These are phyloP conservation scores for Tetradesmus lagerheimii DNA, from an alignment of 139 green algal genomes.

Conservation along the genomic window DNA sequence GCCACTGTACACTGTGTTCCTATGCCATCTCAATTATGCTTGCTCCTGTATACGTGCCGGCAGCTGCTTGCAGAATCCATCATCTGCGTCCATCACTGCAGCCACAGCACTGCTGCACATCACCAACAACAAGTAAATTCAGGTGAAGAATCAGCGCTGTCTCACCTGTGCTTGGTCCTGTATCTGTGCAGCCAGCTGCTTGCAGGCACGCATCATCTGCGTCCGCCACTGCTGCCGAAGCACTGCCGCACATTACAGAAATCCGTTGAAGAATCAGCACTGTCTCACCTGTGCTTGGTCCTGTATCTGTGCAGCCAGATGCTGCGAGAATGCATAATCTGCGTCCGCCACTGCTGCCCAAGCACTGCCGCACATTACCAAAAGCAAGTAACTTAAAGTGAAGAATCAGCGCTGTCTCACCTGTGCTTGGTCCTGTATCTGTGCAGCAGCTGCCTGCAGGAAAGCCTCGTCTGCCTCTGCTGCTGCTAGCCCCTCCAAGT, in stretches of 20 bases:
- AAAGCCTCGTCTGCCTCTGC: conserved; percentile 77
- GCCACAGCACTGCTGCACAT: not conserved
- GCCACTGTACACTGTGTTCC: too few species aligned
- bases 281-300: conserved; percentile 77
- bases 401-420: too few species aligned
- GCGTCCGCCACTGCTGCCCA: not conserved
- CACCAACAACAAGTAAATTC: too few species aligned
- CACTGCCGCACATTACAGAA: too few species aligned
- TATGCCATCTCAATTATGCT: too few species aligned
- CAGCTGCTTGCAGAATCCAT: not conserved
- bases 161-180: conserved; percentile 77
- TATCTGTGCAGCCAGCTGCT: too few species aligned
- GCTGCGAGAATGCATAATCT: not conserved
- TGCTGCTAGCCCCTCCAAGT: conserved; percentile 70
- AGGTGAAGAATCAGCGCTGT: too few species aligned
- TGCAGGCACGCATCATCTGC: not conserved
- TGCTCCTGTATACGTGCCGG: not conserved
- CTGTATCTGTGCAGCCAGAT: too few species aligned
- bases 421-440: conserved; percentile 71
- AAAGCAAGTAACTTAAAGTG: too few species aligned
- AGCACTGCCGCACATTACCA: not conserved
- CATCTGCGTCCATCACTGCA: not conserved
- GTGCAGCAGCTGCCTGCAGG: conserved; percentile 54
- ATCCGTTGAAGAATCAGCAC: too few species aligned
- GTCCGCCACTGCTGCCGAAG: not conserved